phyloP scores from a whole-genome alignment of 2,329 filamentous ascomycete genomes.

The Acrocalymma vagum region DNA sequence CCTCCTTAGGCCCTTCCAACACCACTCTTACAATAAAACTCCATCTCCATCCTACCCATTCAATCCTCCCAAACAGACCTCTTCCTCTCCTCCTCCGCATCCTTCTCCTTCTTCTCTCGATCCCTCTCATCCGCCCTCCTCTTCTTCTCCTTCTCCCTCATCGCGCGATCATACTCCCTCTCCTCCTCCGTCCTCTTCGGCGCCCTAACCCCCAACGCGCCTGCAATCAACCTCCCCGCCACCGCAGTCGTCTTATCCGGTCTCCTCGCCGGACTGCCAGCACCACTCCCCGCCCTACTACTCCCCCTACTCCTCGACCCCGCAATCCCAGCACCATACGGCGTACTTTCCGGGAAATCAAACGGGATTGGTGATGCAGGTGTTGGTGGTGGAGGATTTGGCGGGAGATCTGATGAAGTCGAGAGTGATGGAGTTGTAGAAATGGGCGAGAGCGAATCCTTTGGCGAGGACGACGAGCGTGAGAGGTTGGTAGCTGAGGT shows the following conservation, averaged over 20 bases:
- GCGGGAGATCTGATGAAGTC: slow-evolving; percentile 18
- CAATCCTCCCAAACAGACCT: slow-evolving; percentile 83
- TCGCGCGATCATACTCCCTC: slow-evolving; percentile 81
- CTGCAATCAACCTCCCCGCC: slow-evolving; percentile 87
- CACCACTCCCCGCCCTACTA: slow-evolving; percentile 32
- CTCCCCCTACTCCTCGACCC: slow-evolving; percentile 18
- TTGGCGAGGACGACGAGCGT: slow-evolving; percentile 25
- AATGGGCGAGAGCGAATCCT: slow-evolving; percentile 26
- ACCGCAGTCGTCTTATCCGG: slow-evolving; percentile 96
- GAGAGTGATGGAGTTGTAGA: slow-evolving; percentile 17
- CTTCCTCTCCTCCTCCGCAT: slow-evolving; percentile 77
- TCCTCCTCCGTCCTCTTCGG: slow-evolving; percentile 89
- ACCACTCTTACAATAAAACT: too few species aligned
- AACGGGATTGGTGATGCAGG: slow-evolving; percentile 45
- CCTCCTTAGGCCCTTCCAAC: too few species aligned
- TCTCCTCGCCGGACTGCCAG: slow-evolving; percentile 53
- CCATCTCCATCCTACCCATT: background rate
- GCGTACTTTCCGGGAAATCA: slow-evolving; percentile 38
- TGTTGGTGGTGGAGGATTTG: slow-evolving; percentile 43
- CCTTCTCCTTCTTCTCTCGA: slow-evolving; percentile 68
- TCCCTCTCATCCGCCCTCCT: slow-evolving; percentile 76
- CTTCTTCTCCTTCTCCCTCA: slow-evolving; percentile 86
- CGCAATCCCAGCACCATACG: slow-evolving; percentile 16
- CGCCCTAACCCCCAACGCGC: slow-evolving; percentile 81
- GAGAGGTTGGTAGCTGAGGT: slow-evolving; percentile 41